Conservation (phyloP, 768 basidiomycete species). For the Kwoniella sp. region DNA sequence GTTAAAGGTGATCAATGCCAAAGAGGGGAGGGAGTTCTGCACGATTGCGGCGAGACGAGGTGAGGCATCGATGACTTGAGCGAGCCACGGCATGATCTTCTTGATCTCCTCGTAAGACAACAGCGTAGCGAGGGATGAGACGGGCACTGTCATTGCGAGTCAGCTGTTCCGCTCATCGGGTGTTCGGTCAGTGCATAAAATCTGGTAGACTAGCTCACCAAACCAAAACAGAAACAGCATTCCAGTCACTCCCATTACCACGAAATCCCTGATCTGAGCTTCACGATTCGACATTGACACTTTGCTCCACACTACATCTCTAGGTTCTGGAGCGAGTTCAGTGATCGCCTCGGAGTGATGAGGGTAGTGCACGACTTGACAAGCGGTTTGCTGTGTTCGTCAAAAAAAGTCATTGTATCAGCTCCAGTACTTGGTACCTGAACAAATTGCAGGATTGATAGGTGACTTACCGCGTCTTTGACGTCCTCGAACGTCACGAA, state of each 20-base stretch:
- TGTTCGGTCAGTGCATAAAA: not conserved
- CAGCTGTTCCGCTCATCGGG: not conserved
- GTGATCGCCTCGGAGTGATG: slow-evolving; percentile 70
- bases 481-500: slow-evolving; percentile 98
- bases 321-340: slow-evolving; percentile 82
- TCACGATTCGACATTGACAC: slow-evolving; percentile 69
- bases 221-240: slow-evolving; percentile 88
- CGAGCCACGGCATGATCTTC: slow-evolving; percentile 84
- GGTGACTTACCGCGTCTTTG: slow-evolving; percentile 78
- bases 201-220: slow-evolving; percentile 28
- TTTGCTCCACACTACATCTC: slow-evolving; percentile 94
- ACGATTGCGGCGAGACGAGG: slow-evolving; percentile 79
- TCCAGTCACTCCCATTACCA: slow-evolving; percentile 71
- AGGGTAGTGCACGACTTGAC: slow-evolving; percentile 77
- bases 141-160: slow-evolving; percentile 64
- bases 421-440: not conserved
- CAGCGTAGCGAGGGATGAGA: slow-evolving; percentile 79
- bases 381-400: slow-evolving; percentile 79
- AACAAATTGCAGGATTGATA: not conserved
- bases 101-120: slow-evolving; percentile 93
- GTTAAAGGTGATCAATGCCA: slow-evolving; percentile 88
- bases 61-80: slow-evolving; percentile 70
- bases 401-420: not conserved
- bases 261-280: slow-evolving; percentile 67
- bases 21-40: slow-evolving; percentile 89